phyloP scores from a whole-genome alignment of 139 green algal genomes.

The Picochlorum sp. region DNA sequence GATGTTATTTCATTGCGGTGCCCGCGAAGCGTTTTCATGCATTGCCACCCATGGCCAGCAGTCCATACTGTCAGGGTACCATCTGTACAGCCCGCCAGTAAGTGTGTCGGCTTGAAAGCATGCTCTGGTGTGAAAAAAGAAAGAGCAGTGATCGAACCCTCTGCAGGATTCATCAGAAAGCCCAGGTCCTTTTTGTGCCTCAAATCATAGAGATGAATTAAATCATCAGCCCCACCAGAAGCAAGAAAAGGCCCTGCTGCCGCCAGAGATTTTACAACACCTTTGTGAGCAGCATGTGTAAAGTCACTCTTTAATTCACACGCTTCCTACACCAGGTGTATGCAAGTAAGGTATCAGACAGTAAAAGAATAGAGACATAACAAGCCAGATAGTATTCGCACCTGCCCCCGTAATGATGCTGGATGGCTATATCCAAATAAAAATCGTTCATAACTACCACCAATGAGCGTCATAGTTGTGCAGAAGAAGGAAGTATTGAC shows the following conservation, averaged over 20 bases:
- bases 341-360: constrained; percentile 12
- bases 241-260: constrained; percentile 46
- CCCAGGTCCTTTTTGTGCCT: constrained; percentile 56
- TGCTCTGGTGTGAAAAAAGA: constrained; percentile 45
- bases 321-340: constrained; percentile 5
- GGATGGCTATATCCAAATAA: constrained; percentile 54
- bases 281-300: constrained; percentile 53
- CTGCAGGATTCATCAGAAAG: constrained; percentile 72
- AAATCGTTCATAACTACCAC: constrained; percentile 76
- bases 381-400: background rate
- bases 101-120: constrained; percentile 46
- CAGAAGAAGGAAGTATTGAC: background rate
- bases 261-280: constrained; percentile 64
- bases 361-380: background rate
- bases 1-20: constrained; percentile 50
- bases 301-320: constrained; percentile 31
- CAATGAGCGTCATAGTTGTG: constrained; percentile 39
- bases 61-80: constrained; percentile 67
- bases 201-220: constrained; percentile 72
- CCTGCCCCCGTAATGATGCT: background rate
- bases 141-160: constrained; percentile 65
- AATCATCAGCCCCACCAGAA: constrained; percentile 67
- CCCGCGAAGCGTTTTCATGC: constrained; percentile 57
- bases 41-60: constrained; percentile 58
- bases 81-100: constrained; percentile 71